Evolutionary conservation across 2,329 filamentous ascomycete genomes (phyloP).

Genomic region (Cryphonectria japonica): DNA sequence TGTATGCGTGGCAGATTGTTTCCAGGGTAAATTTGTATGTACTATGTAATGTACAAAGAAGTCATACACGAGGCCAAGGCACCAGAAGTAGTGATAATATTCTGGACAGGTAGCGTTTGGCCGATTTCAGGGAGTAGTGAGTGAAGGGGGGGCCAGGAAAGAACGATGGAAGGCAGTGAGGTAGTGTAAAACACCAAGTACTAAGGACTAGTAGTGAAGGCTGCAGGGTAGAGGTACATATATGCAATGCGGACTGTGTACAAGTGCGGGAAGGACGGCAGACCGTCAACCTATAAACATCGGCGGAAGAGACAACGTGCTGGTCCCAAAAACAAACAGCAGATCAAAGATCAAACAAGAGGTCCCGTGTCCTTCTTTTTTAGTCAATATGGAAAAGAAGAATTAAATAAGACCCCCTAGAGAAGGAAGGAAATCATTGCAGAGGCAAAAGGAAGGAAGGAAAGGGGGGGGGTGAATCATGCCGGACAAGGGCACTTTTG

Average conservation of each 20-base stretch:
- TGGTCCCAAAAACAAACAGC: neutral
- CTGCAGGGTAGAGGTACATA: neutral
- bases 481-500: constrained; percentile 10
- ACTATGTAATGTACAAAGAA: constrained; percentile 8
- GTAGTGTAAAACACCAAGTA: too few relatives aligned
- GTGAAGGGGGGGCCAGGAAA: neutral
- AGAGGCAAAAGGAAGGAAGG: neutral
- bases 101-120: constrained; percentile 3
- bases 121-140: neutral
- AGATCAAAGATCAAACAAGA: neutral
- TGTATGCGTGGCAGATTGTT: neutral
- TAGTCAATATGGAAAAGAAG: neutral
- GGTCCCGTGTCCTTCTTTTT: neutral
- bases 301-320: neutral
- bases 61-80: neutral
- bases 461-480: constrained; percentile 9
- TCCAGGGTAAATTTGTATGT: neutral
- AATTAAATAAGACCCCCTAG: neutral
- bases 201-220: neutral
- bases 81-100: neutral
- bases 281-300: neutral
- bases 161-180: neutral
- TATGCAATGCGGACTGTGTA: neutral
- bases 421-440: neutral
- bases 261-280: neutral